phyloP scores from a whole-genome alignment of 345 rosid species.

The Gossypium longicalyx region DNA sequence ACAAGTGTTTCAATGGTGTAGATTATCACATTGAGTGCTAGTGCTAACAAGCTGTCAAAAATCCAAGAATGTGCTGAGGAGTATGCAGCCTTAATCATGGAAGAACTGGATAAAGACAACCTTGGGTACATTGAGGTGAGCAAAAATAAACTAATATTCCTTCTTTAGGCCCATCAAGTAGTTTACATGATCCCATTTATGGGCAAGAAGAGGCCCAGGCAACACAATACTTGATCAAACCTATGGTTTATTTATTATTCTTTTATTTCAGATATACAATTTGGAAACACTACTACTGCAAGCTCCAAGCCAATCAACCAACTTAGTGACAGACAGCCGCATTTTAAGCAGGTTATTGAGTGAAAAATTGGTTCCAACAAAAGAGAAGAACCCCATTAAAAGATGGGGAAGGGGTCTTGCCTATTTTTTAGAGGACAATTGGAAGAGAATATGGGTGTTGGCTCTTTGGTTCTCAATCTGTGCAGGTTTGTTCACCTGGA shows the following conservation, averaged over 20 bases:
- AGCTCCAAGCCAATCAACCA: slow-evolving; percentile 55
- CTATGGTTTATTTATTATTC: neutral
- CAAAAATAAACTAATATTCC: neutral
- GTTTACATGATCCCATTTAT: neutral
- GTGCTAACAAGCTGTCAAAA: slow-evolving; percentile 69
- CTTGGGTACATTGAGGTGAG: slow-evolving; percentile 73
- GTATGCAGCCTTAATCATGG: slow-evolving; percentile 84
- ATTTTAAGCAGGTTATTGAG: slow-evolving; percentile 60
- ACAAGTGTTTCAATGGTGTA: slow-evolving; percentile 22
- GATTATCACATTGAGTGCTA: slow-evolving; percentile 77
- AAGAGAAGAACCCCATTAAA: slow-evolving; percentile 50
- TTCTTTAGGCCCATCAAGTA: no score
- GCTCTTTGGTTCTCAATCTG: slow-evolving; percentile 57
- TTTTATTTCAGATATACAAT: slow-evolving; percentile 48
- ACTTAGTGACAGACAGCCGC: slow-evolving; percentile 43
- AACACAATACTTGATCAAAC: neutral
- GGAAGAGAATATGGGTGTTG: slow-evolving; percentile 81
- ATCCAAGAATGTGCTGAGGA: slow-evolving; percentile 68
- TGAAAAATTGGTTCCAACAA: slow-evolving; percentile 68
- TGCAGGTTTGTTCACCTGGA: slow-evolving; percentile 67
- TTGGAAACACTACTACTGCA: slow-evolving; percentile 67
- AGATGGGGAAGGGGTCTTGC: slow-evolving; percentile 32
- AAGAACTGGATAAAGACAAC: slow-evolving; percentile 69
- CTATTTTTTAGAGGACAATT: slow-evolving; percentile 65
- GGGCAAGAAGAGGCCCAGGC: neutral